Evolutionary conservation across 257 asterid species (phyloP).

Genomic region (Marsdenia floribunda): DNA sequence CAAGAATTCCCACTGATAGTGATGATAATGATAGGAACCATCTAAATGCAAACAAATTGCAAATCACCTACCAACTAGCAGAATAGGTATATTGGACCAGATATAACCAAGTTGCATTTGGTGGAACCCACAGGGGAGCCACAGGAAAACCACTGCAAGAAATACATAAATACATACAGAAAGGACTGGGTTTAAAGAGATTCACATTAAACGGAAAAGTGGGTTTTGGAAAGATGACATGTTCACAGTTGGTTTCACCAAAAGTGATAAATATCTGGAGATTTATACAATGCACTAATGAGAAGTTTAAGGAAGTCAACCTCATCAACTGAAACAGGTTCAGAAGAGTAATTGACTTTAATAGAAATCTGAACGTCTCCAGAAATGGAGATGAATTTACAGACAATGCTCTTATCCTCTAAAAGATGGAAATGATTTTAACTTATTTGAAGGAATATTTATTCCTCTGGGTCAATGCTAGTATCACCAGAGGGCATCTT

Average conservation of each 20-base stretch:
- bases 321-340: conserved; percentile 45
- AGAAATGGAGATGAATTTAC: conserved; percentile 64
- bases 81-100: background rate
- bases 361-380: conserved; percentile 62
- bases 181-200: conserved; percentile 23
- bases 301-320: conserved; percentile 47
- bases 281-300: conserved; percentile 58
- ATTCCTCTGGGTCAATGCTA: conserved; percentile 75
- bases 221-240: conserved; percentile 27
- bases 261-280: conserved; percentile 53
- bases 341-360: conserved; percentile 53
- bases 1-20: background rate
- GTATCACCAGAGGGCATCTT: conserved; percentile 69
- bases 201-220: conserved; percentile 29
- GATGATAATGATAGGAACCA: background rate
- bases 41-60: background rate
- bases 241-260: conserved; percentile 47
- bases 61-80: conserved; percentile 2
- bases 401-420: conserved; percentile 51
- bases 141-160: conserved; percentile 22
- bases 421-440: conserved; percentile 30
- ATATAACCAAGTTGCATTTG: background rate
- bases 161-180: conserved; percentile 8
- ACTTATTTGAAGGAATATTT: conserved; percentile 35
- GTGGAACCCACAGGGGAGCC: conserved; percentile 20